phyloP scores from a whole-genome alignment of 1,284 basidiomycete genomes.

The Stereum hirsutum region DNA sequence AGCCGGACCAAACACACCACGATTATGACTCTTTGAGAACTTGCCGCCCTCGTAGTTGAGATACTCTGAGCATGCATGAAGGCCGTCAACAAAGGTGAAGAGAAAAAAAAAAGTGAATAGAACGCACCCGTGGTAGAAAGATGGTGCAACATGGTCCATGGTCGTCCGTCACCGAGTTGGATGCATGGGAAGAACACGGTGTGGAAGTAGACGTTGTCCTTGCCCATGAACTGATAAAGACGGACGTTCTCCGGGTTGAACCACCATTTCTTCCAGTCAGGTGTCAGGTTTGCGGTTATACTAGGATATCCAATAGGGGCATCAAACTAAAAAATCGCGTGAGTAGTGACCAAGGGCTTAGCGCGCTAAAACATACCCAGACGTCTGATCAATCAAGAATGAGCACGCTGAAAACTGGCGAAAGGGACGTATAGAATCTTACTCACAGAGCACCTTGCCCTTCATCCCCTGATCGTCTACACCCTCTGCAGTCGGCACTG shows the following conservation, averaged over 20 bases:
- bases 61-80: slow-evolving; percentile 60
- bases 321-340: slow-evolving; percentile 64
- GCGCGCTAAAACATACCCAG: slow-evolving; percentile 47
- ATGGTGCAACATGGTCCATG: slow-evolving; percentile 94
- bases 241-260: slow-evolving; percentile 87
- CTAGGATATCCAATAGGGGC: slow-evolving; percentile 97
- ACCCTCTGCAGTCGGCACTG: slow-evolving; percentile 70
- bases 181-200: slow-evolving; percentile 94
- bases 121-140: slow-evolving; percentile 83
- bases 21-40: slow-evolving; percentile 95
- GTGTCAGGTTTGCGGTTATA: slow-evolving; percentile 94
- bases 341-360: not conserved
- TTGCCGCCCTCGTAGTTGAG: slow-evolving; percentile 99
- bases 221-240: slow-evolving; percentile 99
- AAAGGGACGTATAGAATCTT: not conserved
- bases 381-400: slow-evolving; percentile 47
- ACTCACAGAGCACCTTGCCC: slow-evolving; percentile 88
- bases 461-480: slow-evolving; percentile 79
- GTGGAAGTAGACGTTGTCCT: slow-evolving; percentile 98
- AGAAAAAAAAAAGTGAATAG: not conserved
- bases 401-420: not conserved
- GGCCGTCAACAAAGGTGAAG: not conserved
- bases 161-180: slow-evolving; percentile 81
- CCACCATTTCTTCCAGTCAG: slow-evolving; percentile 98
- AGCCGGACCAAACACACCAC: slow-evolving; percentile 95